A percentile compares a stretch with the other conserved stretches of the same genome.
phyloP scores from a whole-genome alignment of 1,284 basidiomycete genomes.

The Porodaedalea pini region DNA sequence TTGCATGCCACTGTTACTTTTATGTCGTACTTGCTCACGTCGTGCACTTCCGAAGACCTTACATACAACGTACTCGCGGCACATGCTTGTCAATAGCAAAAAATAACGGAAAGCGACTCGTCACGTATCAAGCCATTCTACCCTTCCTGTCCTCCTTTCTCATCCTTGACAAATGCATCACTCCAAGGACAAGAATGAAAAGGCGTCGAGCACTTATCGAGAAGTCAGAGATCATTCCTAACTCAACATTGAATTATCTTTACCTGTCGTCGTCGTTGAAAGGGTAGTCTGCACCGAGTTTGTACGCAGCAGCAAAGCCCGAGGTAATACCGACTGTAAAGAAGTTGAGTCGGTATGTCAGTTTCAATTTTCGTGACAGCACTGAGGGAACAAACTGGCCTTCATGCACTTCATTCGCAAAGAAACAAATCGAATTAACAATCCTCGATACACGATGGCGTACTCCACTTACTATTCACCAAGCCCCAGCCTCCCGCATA shows the following conservation, averaged over 20 bases:
- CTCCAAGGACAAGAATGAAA: conserved; percentile 45
- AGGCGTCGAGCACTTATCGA: conserved; percentile 29
- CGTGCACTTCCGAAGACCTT: too few relatives aligned
- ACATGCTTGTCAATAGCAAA: too few relatives aligned
- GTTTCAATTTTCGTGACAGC: background rate
- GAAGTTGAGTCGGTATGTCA: conserved; percentile 24
- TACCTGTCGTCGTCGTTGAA: conserved; percentile 42
- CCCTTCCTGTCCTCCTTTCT: conserved; percentile 32
- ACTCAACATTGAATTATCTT: conserved; percentile 22
- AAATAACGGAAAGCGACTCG: too few relatives aligned
- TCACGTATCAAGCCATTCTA: too few relatives aligned
- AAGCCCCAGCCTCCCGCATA: conserved; percentile 22
- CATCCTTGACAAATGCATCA: conserved; percentile 36
- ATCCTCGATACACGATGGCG: background rate
- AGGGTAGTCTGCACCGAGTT: conserved; percentile 50
- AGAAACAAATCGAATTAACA: background rate
- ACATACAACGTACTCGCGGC: too few relatives aligned
- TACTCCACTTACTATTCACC: conserved; percentile 19
- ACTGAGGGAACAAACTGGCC: conserved; percentile 6
- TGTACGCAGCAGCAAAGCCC: conserved; percentile 58
- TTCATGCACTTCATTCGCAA: conserved; percentile 18
- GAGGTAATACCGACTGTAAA: conserved; percentile 56
- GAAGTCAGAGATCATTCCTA: background rate
- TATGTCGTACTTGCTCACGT: too few relatives aligned
- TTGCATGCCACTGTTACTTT: too few relatives aligned